Conservation (phyloP, 2,329 filamentous ascomycete species). For the Aspergillus caelatus region DNA sequence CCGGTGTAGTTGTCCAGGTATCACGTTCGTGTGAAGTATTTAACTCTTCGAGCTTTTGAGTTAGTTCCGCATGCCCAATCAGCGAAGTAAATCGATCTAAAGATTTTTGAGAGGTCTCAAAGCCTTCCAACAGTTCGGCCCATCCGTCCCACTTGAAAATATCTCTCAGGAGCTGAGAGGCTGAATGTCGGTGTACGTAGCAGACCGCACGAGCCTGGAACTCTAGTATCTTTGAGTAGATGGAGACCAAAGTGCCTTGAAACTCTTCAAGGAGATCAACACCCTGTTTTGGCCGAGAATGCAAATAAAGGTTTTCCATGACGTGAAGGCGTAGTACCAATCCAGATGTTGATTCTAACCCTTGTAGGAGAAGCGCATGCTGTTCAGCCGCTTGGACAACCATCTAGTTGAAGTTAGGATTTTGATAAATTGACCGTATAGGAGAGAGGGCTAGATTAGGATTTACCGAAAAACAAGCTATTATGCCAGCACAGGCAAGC, state of each 20-base stretch:
- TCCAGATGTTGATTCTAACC: slow-evolving; percentile 7
- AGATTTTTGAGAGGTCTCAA: slow-evolving; percentile 4
- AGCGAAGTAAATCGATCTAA: not conserved
- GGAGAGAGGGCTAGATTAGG: not conserved
- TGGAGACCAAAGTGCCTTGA: not conserved
- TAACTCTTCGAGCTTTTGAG: not conserved
- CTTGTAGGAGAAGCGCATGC: slow-evolving; percentile 12
- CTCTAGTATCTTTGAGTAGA: slow-evolving; percentile 16
- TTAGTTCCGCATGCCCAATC: not conserved
- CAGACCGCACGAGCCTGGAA: slow-evolving; percentile 18
- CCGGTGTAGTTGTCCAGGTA: not conserved
- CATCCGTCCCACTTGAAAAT: slow-evolving; percentile 14
- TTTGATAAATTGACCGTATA: not conserved
- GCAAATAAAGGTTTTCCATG: slow-evolving; percentile 10
- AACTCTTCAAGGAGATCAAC: slow-evolving; percentile 1
- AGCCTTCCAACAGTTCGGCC: slow-evolving; percentile 3
- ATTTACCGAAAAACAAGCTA: slow-evolving; percentile 10
- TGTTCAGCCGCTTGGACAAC: slow-evolving; percentile 15
- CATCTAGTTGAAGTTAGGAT: not conserved
- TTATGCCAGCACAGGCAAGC: slow-evolving; percentile 14
- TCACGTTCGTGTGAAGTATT: not conserved
- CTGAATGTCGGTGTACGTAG: slow-evolving; percentile 9
- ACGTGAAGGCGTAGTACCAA: slow-evolving; percentile 12
- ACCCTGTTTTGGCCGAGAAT: not conserved
- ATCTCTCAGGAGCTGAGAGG: not conserved